These are phyloP conservation scores for Karstenula rhodostoma DNA, from an alignment of 2,329 filamentous ascomycete genomes.

Conservation along the genomic window DNA sequence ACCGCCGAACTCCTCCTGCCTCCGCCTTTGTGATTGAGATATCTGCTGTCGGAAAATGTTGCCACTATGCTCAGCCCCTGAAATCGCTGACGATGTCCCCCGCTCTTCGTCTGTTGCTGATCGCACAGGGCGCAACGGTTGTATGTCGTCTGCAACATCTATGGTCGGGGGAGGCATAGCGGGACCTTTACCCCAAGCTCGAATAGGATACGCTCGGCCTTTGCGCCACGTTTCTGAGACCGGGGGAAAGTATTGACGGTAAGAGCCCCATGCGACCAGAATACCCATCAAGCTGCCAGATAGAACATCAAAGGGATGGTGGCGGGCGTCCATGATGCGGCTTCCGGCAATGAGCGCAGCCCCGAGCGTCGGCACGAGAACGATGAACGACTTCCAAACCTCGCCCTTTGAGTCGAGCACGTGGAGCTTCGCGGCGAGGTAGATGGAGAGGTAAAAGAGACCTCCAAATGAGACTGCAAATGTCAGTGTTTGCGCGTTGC, in stretches of 20 bases:
- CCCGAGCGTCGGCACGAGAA: constrained; percentile 62
- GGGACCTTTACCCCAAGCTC: constrained; percentile 63
- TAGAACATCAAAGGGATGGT: constrained; percentile 69
- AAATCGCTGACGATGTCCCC: constrained; percentile 36
- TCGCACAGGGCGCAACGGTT: constrained; percentile 39
- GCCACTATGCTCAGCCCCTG: constrained; percentile 29
- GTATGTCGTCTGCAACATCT: constrained; percentile 40
- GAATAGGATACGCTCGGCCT: constrained; percentile 66
- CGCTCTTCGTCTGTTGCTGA: constrained; percentile 44
- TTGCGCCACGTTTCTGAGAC: constrained; percentile 64
- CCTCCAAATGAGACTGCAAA: constrained; percentile 64
- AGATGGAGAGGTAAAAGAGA: constrained; percentile 67
- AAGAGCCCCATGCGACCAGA: constrained; percentile 60
- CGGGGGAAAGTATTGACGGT: constrained; percentile 67
- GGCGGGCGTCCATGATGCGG: constrained; percentile 68
- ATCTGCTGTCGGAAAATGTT: constrained; percentile 53
- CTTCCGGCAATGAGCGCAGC: constrained; percentile 64
- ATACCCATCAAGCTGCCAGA: constrained; percentile 63
- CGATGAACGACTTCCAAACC: constrained; percentile 66
- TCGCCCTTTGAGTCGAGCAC: constrained; percentile 67
- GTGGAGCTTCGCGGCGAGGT: constrained; percentile 67
- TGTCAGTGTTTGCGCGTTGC: constrained; percentile 23
- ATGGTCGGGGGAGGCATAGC: constrained; percentile 37
- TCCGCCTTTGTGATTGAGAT: constrained; percentile 45
- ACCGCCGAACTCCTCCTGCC: constrained; percentile 37